A percentile compares a stretch with the other conserved stretches of the same genome.
Evolutionary conservation across 108 stramenopile species (phyloP).

Genomic region (Bacterosira constricta): DNA sequence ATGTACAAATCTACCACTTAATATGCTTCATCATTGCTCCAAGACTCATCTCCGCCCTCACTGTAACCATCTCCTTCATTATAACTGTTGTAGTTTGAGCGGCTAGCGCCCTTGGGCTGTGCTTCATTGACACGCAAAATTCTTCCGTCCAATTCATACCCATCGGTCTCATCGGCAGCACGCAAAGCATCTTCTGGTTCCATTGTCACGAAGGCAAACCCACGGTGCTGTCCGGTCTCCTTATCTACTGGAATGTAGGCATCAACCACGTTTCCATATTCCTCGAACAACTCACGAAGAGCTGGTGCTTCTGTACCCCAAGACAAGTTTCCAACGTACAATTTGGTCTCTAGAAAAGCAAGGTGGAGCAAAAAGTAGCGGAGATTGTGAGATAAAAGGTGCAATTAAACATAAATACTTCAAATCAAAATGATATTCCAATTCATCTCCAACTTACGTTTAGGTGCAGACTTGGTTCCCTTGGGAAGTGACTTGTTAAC

Average conservation of each 20-base stretch:
- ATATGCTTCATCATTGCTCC: conserved; percentile 47
- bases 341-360: conserved; percentile 68
- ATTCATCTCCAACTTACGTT: conserved; percentile 15
- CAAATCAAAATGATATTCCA: background rate
- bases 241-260: conserved; percentile 88
- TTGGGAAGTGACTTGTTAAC: conserved; percentile 92
- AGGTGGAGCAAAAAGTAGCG: background rate
- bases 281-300: conserved; percentile 81
- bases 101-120: conserved; percentile 70
- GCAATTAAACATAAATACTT: background rate
- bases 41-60: conserved; percentile 28
- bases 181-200: conserved; percentile 76
- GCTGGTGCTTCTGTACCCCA: conserved; percentile 85
- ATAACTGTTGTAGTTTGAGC: conserved; percentile 27
- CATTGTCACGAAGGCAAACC: conserved; percentile 93
- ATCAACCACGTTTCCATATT: conserved; percentile 82
- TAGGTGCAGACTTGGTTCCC: conserved; percentile 61
- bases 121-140: conserved; percentile 88
- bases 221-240: conserved; percentile 81
- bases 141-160: conserved; percentile 86
- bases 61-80: conserved; percentile 43
- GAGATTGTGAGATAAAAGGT: background rate
- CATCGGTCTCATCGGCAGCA: conserved; percentile 80
- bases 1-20: too few species aligned
- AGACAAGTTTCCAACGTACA: conserved; percentile 93